Base-by-base conservation (phyloP, 352 stramenopile genomes). In the Pythium periplocum region DNA sequence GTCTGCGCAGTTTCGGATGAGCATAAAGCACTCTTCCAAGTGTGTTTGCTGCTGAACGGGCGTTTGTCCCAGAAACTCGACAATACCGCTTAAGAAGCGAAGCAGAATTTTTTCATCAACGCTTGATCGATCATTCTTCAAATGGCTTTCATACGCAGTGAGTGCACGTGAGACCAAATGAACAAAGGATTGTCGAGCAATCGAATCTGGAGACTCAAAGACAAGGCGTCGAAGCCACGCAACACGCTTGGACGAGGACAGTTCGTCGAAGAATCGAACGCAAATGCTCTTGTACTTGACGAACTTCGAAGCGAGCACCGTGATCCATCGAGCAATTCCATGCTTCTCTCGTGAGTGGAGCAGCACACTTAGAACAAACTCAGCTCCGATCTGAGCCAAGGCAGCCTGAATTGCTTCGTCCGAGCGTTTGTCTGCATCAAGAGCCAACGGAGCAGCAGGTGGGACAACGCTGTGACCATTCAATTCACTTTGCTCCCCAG, bases 281-380 rank as follows among this genome's bases (percentile, higher is more conserved):
- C 81, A 92, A 45, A 91, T 85, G 8, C 59, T 42, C 49, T 90
- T 91, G 53, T 83, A 75, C 32, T 71, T 71, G 4, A 61, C 70
- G 57, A 95, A 95, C 62, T 92, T 91, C 31, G 66, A 62, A 8
- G 75, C 69, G 4, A 94, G 65, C 17, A 93, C 71, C 7, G 70
- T 83, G 52, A 95, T 87, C 83, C 86, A 94, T 39, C 83, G 71
- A 9, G 74, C 77, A 51, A 96, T 83, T 6, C 83, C 86, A 52
- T 95, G 78, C 43, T 96, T 93, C 61, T 96, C 89, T 47, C 85
- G 68, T 10, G 74, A 93, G 45, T 96, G 89, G 31, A 97, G 55
- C 54, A 96, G 53, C 5, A 97, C 83, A 64, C 87, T 87, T 6
- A 97, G 57, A 33, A 97, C 75, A 59, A 96, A 95, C 49, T 89